Conservation (phyloP, 2,329 filamentous ascomycete genomes). For the Hypoxylon sp. region DNA sequence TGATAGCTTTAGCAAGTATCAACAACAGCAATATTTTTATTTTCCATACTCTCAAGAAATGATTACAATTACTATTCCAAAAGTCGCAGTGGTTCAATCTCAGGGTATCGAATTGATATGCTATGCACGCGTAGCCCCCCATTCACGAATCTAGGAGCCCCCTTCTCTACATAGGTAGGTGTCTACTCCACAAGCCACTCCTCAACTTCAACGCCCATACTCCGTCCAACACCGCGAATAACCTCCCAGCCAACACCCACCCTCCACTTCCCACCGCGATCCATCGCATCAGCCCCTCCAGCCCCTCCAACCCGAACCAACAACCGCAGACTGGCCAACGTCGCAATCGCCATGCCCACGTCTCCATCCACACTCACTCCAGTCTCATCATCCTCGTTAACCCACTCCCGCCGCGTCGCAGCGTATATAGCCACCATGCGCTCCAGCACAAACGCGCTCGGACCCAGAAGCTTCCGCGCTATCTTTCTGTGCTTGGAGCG, state of each 20-base stretch:
- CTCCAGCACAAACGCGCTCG: conserved; percentile 80
- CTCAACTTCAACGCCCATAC: conserved; percentile 79
- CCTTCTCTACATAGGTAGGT: too few species aligned
- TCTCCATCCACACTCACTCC: conserved; percentile 60
- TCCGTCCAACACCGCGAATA: conserved; percentile 73
- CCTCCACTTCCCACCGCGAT: conserved; percentile 77
- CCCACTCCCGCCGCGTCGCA: conserved; percentile 68
- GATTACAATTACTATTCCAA: too few species aligned
- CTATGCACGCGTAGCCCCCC: too few species aligned
- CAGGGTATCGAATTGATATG: conserved; percentile 16
- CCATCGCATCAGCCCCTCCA: conserved; percentile 71
- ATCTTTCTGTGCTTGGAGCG: conserved; percentile 67
- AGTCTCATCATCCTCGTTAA: conserved; percentile 46
- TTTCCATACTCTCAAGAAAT: too few species aligned
- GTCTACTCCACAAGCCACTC: conserved; percentile 76
- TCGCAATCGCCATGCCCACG: conserved; percentile 72
- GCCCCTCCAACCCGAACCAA: conserved; percentile 74
- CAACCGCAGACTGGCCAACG: conserved; percentile 74
- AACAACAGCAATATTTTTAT: too few species aligned
- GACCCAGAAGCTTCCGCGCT: conserved; percentile 77
- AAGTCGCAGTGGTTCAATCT: too few species aligned
- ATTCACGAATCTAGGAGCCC: too few species aligned
- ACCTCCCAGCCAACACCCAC: conserved; percentile 84
- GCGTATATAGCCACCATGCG: conserved; percentile 80
- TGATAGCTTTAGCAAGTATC: too few species aligned